Conservation (phyloP, 2,329 filamentous ascomycete genomes). For the Beauveria caledonica region DNA sequence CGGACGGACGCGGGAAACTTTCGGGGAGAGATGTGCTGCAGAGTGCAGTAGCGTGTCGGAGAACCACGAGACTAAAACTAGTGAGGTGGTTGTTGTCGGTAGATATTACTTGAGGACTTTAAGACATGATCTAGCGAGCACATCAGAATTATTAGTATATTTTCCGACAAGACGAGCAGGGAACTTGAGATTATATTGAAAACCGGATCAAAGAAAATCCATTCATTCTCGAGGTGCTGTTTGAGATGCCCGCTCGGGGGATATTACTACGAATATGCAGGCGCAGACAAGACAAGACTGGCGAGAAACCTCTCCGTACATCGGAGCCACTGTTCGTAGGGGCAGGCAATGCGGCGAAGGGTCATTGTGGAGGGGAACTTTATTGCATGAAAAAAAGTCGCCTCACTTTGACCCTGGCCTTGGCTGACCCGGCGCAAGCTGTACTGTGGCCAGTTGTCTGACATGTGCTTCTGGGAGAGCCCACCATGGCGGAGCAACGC, state of each 20-base stretch:
- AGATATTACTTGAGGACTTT: neutral
- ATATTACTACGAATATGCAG: too few relatives aligned
- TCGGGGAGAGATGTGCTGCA: neutral
- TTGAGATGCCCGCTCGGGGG: neutral
- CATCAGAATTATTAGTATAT: neutral
- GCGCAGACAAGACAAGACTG: neutral
- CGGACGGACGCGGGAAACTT: neutral
- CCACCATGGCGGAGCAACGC: neutral
- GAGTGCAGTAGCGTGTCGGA: neutral
- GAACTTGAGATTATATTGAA: neutral
- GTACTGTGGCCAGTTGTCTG: conserved; percentile 16
- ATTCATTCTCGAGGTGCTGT: too few relatives aligned
- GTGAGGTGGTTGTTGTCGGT: neutral
- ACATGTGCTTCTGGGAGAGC: conserved; percentile 16
- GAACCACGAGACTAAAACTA: neutral
- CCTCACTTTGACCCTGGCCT: conserved; percentile 9
- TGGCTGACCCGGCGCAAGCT: conserved; percentile 15
- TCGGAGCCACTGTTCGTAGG: conserved; percentile 1
- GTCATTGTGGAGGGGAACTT: neutral
- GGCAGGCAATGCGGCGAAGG: neutral
- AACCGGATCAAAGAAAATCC: too few relatives aligned
- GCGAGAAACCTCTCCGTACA: neutral
- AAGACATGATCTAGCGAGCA: neutral
- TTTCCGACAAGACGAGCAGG: neutral
- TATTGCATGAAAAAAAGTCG: neutral